Conservation (phyloP, 108 stramenopile genomes). For the Craspedostauros australis region DNA sequence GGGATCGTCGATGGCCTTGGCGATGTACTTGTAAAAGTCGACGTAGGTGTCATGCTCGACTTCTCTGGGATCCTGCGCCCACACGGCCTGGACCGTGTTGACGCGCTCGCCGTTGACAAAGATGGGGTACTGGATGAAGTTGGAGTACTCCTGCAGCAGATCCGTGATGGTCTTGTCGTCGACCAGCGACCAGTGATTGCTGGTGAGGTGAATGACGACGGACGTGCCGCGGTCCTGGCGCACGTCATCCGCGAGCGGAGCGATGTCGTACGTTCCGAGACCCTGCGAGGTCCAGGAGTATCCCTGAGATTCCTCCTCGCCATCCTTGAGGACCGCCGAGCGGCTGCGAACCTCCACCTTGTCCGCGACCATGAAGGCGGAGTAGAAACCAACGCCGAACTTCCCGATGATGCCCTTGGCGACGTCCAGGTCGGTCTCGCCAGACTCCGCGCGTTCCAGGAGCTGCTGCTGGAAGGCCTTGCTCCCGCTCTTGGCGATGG, state of each 20-base stretch:
- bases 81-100: slow-evolving; percentile 95
- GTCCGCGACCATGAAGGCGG: slow-evolving; percentile 93
- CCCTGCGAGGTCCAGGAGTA: slow-evolving; percentile 93
- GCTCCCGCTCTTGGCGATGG: slow-evolving; percentile 94
- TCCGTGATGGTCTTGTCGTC: slow-evolving; percentile 71
- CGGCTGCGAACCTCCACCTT: slow-evolving; percentile 69
- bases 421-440: slow-evolving; percentile 10
- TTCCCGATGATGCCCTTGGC: slow-evolving; percentile 89
- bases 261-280: slow-evolving; percentile 75
- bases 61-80: slow-evolving; percentile 84
- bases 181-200: slow-evolving; percentile 77
- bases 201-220: slow-evolving; percentile 84
- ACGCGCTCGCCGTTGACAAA: slow-evolving; percentile 89
- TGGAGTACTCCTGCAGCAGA: slow-evolving; percentile 93
- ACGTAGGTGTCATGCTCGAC: slow-evolving; percentile 89
- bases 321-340: slow-evolving; percentile 33
- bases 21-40: slow-evolving; percentile 94
- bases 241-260: slow-evolving; percentile 36
- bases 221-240: slow-evolving; percentile 87
- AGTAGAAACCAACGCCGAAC: slow-evolving; percentile 98
- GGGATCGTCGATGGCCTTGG: slow-evolving; percentile 86
- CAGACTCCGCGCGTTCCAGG: slow-evolving; percentile 26
- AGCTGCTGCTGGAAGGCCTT: slow-evolving; percentile 84
- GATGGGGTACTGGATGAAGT: slow-evolving; percentile 98
- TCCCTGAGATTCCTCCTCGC: no score